phyloP scores from a whole-genome alignment of 305 asterid species.

The Coffea humblotiana region DNA sequence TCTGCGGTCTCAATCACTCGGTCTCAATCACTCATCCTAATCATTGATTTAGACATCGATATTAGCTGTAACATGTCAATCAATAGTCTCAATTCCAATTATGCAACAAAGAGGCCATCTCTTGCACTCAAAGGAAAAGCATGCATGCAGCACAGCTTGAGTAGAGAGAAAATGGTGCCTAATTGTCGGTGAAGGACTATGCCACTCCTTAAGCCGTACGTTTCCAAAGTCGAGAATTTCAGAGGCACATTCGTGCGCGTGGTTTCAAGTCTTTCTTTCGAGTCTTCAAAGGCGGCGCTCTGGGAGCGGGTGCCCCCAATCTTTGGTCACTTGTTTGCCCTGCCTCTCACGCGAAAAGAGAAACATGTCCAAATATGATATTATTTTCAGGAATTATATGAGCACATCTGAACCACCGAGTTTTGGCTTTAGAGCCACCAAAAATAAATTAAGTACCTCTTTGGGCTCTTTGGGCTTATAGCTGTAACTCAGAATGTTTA shows the following conservation, averaged over 20 bases:
- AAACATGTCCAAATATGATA: not conserved
- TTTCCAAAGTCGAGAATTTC: not conserved
- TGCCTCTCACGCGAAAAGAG: not conserved
- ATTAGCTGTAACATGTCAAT: not conserved
- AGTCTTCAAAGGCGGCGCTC: conserved; percentile 13
- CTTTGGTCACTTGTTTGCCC: not conserved
- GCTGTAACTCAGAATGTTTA: too few species aligned
- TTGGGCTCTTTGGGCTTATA: too few species aligned
- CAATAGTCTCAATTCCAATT: not conserved
- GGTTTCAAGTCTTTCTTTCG: not conserved
- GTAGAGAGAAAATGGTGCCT: not conserved
- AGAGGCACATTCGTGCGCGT: not conserved
- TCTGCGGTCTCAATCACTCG: too few species aligned
- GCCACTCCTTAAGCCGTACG: conserved; percentile 17
- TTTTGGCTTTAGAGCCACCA: too few species aligned
- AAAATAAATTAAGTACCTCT: too few species aligned
- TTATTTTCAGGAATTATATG: too few species aligned
- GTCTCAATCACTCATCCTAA: too few species aligned
- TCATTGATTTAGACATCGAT: not conserved
- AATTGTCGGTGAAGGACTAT: not conserved
- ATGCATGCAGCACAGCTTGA: not conserved
- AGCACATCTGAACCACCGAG: too few species aligned
- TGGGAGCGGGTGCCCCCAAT: not conserved
- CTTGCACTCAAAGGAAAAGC: not conserved
- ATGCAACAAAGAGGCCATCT: not conserved